A percentile compares a stretch with the other conserved stretches of the same genome.
These are phyloP conservation scores for Diaporthe sp. DNA, from an alignment of 2,329 filamentous ascomycete genomes.

Conservation along the genomic window DNA sequence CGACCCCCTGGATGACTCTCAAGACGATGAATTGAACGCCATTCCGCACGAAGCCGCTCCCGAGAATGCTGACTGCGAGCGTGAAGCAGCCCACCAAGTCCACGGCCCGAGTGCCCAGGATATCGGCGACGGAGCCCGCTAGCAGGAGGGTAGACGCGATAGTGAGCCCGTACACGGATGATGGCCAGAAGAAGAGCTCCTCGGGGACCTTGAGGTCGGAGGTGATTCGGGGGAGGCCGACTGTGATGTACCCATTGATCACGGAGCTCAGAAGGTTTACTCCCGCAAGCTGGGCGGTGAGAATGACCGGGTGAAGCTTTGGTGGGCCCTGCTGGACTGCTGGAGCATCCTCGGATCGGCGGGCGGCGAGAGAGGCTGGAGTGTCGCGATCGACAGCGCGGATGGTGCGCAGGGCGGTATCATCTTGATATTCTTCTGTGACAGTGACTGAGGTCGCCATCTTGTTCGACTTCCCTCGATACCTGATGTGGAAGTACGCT, in stretches of 20 bases:
- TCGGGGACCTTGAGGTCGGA: constrained; percentile 46
- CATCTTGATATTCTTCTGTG: background rate
- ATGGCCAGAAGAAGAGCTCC: constrained; percentile 52
- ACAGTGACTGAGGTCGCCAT: background rate
- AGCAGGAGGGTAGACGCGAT: constrained; percentile 50
- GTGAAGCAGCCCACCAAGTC: constrained; percentile 47
- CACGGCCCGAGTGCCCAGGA: constrained; percentile 46
- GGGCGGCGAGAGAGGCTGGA: background rate
- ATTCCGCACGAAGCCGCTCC: constrained; percentile 42
- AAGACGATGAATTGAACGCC: constrained; percentile 50
- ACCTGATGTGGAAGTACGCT: background rate
- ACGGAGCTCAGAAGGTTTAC: constrained; percentile 43
- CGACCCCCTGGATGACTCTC: constrained; percentile 53
- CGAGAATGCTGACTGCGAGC: constrained; percentile 45
- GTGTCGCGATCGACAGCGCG: background rate
- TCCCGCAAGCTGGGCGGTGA: constrained; percentile 37
- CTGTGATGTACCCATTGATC: constrained; percentile 48
- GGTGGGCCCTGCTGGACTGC: background rate
- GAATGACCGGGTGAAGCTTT: constrained; percentile 1
- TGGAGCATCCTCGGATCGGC: background rate
- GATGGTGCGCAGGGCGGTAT: background rate
- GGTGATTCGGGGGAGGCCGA: constrained; percentile 54
- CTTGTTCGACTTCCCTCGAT: background rate
- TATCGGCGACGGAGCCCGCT: constrained; percentile 51
- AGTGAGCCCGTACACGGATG: constrained; percentile 48